Evolutionary conservation across 2,329 filamentous ascomycete species (phyloP), one percentile per base, ranked within the genome.

Genomic region (Thermoascus crustaceus): DNA sequence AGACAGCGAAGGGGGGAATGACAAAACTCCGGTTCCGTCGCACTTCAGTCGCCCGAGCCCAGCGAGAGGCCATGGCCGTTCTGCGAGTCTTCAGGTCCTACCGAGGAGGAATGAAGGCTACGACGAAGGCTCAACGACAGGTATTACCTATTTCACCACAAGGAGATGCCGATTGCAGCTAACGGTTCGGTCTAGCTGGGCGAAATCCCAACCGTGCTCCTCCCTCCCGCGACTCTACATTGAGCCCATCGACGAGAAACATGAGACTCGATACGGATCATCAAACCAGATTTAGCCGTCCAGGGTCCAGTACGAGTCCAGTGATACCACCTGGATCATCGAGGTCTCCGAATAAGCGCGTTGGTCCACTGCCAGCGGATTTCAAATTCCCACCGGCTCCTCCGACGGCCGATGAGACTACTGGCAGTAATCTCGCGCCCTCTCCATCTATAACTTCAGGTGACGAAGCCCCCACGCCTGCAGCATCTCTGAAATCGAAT

Each of bases 71-170:
- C 87, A 94, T 66, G 77, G 72, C 31, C 74, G 87, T 34, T 86
- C 86, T 23, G 77, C 85, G 16, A 94, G 87, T 65, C 64, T 94
- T 40, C 87, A 94, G 57, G 81, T 89, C 46, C 56, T 76, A 43
- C 68, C 78, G 30, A 69, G 69, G 42, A 60, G 60, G 41, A 54
- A 59, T 38, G 60, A 61, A 37, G 50, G 57, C 20, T 60, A 60
- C 46, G 63, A 63, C 35, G 62, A 61, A 25, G 44, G 55, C 14
- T 53, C 54, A 26, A 41, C 50, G 39, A 61, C 62, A 55, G 60
- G 67, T 67, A 61, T 26, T 18, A 7, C n/a, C 26, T 29, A 16
- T 29, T 10, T 29, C 13, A 18, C 18, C 26, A 17, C 26, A 13
- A 29, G 26, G 26, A n/a, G n/a, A n/a, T n/a, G n/a, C n/a, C n/a